Evolutionary conservation across 2,329 filamentous ascomycete genomes (phyloP).

Genomic region (Pezicula radicicola): DNA sequence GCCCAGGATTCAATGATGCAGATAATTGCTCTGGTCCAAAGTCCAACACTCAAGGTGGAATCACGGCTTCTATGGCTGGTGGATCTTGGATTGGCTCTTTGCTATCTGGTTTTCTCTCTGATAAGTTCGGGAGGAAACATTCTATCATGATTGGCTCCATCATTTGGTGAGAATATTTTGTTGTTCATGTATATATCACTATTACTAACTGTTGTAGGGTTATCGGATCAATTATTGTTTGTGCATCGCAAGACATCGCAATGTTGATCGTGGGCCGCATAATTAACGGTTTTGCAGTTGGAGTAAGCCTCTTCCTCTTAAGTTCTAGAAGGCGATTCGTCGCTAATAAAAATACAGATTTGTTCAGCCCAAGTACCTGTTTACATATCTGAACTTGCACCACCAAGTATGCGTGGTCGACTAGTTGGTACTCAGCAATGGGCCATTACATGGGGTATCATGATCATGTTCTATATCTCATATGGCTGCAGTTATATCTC

Average conservation of each 20-base stretch:
- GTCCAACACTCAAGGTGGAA: conserved; percentile 53
- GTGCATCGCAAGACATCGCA: conserved; percentile 50
- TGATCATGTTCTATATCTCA: conserved; percentile 69
- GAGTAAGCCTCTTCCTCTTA: conserved; percentile 22
- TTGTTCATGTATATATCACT: too few species aligned
- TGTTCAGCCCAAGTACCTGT: conserved; percentile 66
- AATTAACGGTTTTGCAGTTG: conserved; percentile 63
- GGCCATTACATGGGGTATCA: conserved; percentile 69
- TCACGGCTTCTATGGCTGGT: conserved; percentile 68
- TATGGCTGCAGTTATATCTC: conserved; percentile 61
- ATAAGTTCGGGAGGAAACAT: conserved; percentile 47
- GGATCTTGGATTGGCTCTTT: conserved; percentile 67
- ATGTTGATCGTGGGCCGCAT: conserved; percentile 53
- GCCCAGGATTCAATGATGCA: conserved; percentile 26
- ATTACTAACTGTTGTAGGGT: conserved; percentile 32
- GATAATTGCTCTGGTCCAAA: conserved; percentile 49
- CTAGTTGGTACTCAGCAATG: conserved; percentile 70
- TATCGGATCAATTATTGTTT: conserved; percentile 55
- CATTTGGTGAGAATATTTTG: conserved; percentile 35
- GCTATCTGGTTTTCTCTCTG: conserved; percentile 55
- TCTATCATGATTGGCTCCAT: conserved; percentile 44
- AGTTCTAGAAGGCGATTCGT: too few species aligned
- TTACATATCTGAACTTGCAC: conserved; percentile 66
- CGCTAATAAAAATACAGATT: conserved; percentile 31
- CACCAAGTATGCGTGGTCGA: conserved; percentile 54